Conservation (phyloP, 2,329 filamentous ascomycete species). For the Purpureocillium lavendulum region DNA sequence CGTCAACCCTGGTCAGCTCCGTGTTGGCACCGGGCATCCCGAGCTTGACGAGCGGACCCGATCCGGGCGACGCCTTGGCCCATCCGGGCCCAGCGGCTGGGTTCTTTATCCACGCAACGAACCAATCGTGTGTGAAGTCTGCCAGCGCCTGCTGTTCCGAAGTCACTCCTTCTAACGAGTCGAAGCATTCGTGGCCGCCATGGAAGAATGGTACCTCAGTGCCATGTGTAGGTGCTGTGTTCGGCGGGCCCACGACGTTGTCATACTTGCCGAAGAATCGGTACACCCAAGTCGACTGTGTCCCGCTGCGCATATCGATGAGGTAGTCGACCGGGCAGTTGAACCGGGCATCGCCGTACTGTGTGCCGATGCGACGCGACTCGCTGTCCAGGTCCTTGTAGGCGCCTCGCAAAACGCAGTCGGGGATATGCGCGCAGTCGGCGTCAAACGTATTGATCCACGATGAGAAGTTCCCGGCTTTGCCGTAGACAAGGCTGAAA, state of each 20-base stretch:
- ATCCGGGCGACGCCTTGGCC: conserved; percentile 14
- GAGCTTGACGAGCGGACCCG: too few relatives aligned
- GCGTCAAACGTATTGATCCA: too few relatives aligned
- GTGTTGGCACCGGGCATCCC: too few relatives aligned
- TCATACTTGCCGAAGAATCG: conserved; percentile 33
- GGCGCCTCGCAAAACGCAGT: too few relatives aligned
- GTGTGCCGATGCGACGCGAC: conserved; percentile 30
- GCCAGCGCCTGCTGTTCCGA: conserved; percentile 29
- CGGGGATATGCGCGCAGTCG: too few relatives aligned
- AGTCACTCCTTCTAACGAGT: conserved; percentile 21
- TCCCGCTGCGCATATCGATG: conserved; percentile 25
- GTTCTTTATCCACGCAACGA: conserved; percentile 35
- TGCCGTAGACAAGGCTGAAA: conserved; percentile 23
- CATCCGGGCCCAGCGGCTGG: conserved; percentile 31
- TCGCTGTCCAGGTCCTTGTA: conserved; percentile 24
- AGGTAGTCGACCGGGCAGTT: conserved; percentile 32
- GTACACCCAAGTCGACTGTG: conserved; percentile 32
- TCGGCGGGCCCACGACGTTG: conserved; percentile 23
- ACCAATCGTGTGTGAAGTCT: conserved; percentile 31
- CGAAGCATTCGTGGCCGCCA: conserved; percentile 34
- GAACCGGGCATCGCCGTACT: conserved; percentile 37
- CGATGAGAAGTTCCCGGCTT: conserved; percentile 2
- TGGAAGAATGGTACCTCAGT: conserved; percentile 34
- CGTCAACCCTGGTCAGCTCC: too few relatives aligned
- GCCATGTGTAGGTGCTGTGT: too few relatives aligned